Percentiles rank a stretch among this genome's conserved stretches.
phyloP scores from a whole-genome alignment of 2,329 filamentous ascomycete genomes.

The Hortaea werneckii region DNA sequence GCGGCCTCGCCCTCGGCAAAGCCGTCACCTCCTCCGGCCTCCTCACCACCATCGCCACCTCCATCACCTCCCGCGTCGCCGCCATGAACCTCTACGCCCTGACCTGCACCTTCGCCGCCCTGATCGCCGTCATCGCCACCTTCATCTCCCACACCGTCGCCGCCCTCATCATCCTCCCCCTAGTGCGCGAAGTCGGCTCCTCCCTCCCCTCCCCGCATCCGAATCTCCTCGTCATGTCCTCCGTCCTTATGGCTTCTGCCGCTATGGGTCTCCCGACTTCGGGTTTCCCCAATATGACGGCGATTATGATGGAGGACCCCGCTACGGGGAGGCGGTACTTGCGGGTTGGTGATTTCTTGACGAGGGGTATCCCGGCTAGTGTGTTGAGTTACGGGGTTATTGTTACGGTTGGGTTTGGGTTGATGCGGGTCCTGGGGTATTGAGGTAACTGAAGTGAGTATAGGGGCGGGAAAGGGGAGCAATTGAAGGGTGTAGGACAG shows the following conservation, averaged over 20 bases:
- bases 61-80: constrained; percentile 64
- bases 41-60: constrained; percentile 72
- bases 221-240: constrained; percentile 89
- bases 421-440: constrained; percentile 69
- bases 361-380: constrained; percentile 79
- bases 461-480: not conserved
- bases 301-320: constrained; percentile 98
- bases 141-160: constrained; percentile 98
- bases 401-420: constrained; percentile 77
- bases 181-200: constrained; percentile 77
- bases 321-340: constrained; percentile 85
- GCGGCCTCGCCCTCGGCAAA: constrained; percentile 84
- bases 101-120: constrained; percentile 68
- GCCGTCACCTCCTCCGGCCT: constrained; percentile 89
- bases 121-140: constrained; percentile 88
- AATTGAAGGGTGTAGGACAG: no score
- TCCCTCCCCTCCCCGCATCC: constrained; percentile 84
- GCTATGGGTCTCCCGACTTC: constrained; percentile 94
- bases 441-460: constrained; percentile 1
- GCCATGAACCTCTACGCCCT: constrained; percentile 77
- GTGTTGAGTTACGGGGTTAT: constrained; percentile 72
- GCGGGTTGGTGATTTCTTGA: constrained; percentile 87
- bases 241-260: constrained; percentile 90
- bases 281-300: constrained; percentile 99
- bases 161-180: constrained; percentile 82